Conservation (phyloP, 345 rosid genomes). For the Rhizophora mangle region DNA sequence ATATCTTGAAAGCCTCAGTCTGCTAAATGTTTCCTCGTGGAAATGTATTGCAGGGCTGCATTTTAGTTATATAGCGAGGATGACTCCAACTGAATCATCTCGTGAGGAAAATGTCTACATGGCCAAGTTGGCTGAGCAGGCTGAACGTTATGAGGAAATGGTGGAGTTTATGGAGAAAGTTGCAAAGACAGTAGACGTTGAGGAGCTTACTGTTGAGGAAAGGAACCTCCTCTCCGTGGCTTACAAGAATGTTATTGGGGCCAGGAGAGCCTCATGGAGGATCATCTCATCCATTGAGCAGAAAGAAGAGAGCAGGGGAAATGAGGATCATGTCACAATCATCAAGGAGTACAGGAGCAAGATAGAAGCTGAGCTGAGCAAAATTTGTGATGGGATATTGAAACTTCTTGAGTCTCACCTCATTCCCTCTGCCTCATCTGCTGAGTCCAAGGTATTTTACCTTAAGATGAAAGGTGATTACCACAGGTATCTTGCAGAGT, state of each 20-base stretch:
- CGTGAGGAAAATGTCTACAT: slow-evolving; percentile 89
- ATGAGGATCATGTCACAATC: neutral
- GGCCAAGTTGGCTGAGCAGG: slow-evolving; percentile 98
- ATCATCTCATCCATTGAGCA: neutral
- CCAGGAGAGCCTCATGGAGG: slow-evolving; percentile 2
- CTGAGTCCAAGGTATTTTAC: slow-evolving; percentile 6
- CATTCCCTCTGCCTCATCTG: slow-evolving; percentile 1
- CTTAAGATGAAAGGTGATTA: slow-evolving; percentile 8
- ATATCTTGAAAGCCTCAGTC: no score
- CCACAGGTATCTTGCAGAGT: slow-evolving; percentile 10
- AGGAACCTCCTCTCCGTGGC: neutral
- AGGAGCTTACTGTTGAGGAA: neutral
- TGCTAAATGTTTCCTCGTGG: neutral
- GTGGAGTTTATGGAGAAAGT: slow-evolving; percentile 92
- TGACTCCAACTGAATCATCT: slow-evolving; percentile 65
- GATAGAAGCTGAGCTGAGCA: slow-evolving; percentile 4
- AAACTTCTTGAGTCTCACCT: neutral
- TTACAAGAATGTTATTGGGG: slow-evolving; percentile 7
- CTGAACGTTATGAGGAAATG: slow-evolving; percentile 97
- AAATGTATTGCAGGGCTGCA: slow-evolving; percentile 15
- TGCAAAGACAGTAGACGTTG: slow-evolving; percentile 1
- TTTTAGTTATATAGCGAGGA: slow-evolving; percentile 33
- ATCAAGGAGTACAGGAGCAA: slow-evolving; percentile 5
- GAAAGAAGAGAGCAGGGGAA: slow-evolving; percentile 2
- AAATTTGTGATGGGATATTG: neutral